Conservation (phyloP, 352 stramenopile species). For the Globisporangium carolinianum region DNA sequence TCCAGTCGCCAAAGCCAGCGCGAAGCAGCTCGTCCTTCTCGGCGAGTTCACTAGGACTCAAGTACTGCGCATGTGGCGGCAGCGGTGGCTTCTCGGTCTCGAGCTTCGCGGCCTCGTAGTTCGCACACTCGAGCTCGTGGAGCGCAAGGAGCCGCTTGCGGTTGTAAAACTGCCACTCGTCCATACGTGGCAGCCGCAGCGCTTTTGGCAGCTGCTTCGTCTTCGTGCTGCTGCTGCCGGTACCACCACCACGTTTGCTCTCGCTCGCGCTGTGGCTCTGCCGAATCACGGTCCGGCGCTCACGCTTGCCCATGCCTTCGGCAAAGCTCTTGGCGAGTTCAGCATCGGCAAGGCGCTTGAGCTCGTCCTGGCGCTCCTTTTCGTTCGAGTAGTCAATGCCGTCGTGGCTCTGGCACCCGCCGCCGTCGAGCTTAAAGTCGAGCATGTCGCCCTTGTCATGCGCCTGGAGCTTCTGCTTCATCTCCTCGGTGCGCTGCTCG, state of each 20-base stretch:
- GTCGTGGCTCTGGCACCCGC: constrained; percentile 93
- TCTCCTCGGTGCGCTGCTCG: constrained; percentile 81
- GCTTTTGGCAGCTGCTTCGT: constrained; percentile 77
- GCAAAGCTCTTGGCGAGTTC: constrained; percentile 75
- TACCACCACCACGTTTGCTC: constrained; percentile 22
- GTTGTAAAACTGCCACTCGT: constrained; percentile 89
- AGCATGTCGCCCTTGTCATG: constrained; percentile 85
- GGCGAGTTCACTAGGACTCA: constrained; percentile 77
- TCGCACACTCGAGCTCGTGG: constrained; percentile 75
- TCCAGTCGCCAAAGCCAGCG: constrained; percentile 76
- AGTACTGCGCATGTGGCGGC: constrained; percentile 62
- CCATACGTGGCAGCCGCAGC: constrained; percentile 72
- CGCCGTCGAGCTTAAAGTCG: constrained; percentile 91
- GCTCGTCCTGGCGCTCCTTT: constrained; percentile 78
- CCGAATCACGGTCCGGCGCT: constrained; percentile 72
- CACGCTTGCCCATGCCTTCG: constrained; percentile 78
- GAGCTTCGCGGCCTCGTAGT: constrained; percentile 72
- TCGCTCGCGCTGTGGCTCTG: constrained; percentile 43
- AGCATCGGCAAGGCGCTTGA: constrained; percentile 78
- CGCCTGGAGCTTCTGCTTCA: constrained; percentile 82
- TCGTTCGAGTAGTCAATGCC: constrained; percentile 95
- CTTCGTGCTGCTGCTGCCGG: constrained; percentile 27
- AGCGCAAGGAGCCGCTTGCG: constrained; percentile 69
- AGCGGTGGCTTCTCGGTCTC: constrained; percentile 73
- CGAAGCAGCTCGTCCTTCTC: constrained; percentile 91